These are phyloP conservation scores for Thuidium tamariscinum DNA, from an alignment of 225 moss, liverwort and hornwort genomes.

Conservation along the genomic window DNA sequence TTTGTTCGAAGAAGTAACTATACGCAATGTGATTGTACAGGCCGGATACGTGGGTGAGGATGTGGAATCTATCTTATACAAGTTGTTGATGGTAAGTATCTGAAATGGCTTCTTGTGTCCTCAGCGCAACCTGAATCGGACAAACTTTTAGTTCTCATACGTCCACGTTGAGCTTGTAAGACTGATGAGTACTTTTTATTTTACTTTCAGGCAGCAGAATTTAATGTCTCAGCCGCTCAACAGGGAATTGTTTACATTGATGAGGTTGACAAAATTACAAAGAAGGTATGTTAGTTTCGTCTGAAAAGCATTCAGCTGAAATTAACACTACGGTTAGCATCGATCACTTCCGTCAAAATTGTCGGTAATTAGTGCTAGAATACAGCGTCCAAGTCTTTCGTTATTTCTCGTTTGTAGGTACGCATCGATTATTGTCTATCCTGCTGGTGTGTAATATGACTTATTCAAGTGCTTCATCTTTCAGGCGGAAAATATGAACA, in stretches of 20 bases:
- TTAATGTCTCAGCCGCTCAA: constrained; percentile 93
- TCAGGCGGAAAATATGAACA: constrained; percentile 94
- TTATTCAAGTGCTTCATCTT: neutral
- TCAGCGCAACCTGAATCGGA: neutral
- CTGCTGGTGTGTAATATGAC: neutral
- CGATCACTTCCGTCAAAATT: neutral
- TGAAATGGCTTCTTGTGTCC: neutral
- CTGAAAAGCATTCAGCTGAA: neutral
- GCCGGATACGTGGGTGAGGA: constrained; percentile 98
- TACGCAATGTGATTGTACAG: constrained; percentile 20
- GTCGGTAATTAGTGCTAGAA: neutral
- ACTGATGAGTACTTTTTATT: neutral
- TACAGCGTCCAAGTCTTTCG: neutral
- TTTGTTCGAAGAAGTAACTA: neutral
- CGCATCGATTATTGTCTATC: neutral
- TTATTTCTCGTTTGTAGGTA: neutral
- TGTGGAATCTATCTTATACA: constrained; percentile 95
- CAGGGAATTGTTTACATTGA: constrained; percentile 97
- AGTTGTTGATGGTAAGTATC: constrained; percentile 66
- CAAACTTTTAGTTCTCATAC: neutral
- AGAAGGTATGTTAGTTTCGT: constrained; percentile 47
- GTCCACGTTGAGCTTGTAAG: neutral
- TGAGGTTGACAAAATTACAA: constrained; percentile 96
- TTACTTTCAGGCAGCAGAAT: constrained; percentile 70
- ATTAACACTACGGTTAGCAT: neutral